phyloP scores from a whole-genome alignment of 148 eudicot genomes.

The Arbutus unedo region DNA sequence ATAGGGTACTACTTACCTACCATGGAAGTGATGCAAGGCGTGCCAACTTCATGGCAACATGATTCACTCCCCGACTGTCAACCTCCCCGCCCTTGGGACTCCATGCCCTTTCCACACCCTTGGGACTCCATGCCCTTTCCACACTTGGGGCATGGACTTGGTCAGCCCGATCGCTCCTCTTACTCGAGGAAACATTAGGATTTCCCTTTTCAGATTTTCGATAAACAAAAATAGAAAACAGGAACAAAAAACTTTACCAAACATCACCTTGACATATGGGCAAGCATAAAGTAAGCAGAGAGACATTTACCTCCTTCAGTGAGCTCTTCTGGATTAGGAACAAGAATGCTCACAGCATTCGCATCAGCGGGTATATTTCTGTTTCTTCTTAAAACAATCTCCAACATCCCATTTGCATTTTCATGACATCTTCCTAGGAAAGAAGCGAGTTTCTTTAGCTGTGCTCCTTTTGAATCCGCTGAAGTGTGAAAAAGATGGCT shows the following conservation, averaged over 20 bases:
- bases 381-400: constrained; percentile 66
- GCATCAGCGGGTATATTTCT: constrained; percentile 63
- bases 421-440: constrained; percentile 53
- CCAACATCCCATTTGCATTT: constrained; percentile 47
- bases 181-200: too few species aligned
- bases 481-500: constrained; percentile 66
- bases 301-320: constrained; percentile 47
- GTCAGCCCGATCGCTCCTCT: too few species aligned
- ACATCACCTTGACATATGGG: not conserved
- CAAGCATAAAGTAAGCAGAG: not conserved
- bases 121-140: too few species aligned
- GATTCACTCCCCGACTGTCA: too few species aligned
- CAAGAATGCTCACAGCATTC: constrained; percentile 76
- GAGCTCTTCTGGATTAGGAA: constrained; percentile 45
- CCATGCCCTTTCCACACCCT: too few species aligned
- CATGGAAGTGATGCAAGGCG: too few species aligned
- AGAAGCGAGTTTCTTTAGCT: constrained; percentile 65
- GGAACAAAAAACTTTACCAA: not conserved
- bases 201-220: too few species aligned
- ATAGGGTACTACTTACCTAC: too few species aligned
- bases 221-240: not conserved
- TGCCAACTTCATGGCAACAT: too few species aligned
- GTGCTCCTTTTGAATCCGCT: constrained; percentile 69
- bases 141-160: too few species aligned
- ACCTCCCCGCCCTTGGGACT: too few species aligned